Evolutionary conservation across 164 flowering plant species (phyloP), one percentile per base, ranked within the genome.

Genomic region (Aristolochia contorta): DNA sequence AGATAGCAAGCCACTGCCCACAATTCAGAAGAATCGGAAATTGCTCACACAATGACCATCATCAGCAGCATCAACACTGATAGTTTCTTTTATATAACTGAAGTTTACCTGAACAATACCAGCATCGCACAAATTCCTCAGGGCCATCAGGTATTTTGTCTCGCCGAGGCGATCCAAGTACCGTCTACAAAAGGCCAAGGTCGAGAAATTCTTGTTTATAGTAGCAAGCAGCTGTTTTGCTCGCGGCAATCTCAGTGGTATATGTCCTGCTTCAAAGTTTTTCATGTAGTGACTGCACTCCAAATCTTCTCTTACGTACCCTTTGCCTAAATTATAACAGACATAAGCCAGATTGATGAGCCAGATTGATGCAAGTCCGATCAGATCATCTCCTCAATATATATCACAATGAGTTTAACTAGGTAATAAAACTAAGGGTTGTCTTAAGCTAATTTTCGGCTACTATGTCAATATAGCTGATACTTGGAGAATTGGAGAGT

Each of bases 221-320:
- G 97, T 93, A 23, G 85, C 91, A 58, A 90, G 78, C 53, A 93
- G 82, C 64, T 90, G 99, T 71, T 93, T 93, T 45, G 99, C 96
- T 74, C 96, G 76, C 2, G 99, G 89, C 74, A 93, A 62, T 63
- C 97, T 81, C 54, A 93, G 61, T 16, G 99, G 97, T 58, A 93
- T 62, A 61, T 93, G 96, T 19, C 96, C 97, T 43, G 59, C 92
- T 47, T 93, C 99, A 71, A 90, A 88, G 58, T 84, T 80, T 71
- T 93, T 90, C 99, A 93, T 93, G 77, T 90, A 93, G 66, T 88
- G 92, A 73, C 99, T 93, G 82, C 97, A 93, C 63, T 93, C 99
- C 54, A 93, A 69, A 77, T 90, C 97, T 75, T 93, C 99, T 72
- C 96, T 81, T 6, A 90, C 96, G 73, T 81, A 85, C 49, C 99